Conservation (phyloP, 495 filamentous ascomycete species). For the Tuber calosporum region DNA sequence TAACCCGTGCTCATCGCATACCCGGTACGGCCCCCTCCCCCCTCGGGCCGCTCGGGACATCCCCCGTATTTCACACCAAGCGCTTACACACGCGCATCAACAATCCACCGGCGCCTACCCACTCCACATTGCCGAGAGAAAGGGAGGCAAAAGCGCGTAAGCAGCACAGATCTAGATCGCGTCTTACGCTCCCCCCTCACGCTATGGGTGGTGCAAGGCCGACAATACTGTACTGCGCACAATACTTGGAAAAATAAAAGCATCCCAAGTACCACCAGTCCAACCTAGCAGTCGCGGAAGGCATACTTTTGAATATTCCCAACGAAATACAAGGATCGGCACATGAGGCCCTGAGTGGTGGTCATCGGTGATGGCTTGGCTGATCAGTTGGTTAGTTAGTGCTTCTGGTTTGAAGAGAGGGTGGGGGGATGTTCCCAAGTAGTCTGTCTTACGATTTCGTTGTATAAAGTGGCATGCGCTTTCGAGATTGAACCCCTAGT, state of each 20-base stretch:
- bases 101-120: too few species aligned
- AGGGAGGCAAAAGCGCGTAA: background rate
- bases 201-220: background rate
- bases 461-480: background rate
- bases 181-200: background rate
- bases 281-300: background rate
- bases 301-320: background rate
- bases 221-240: background rate
- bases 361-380: background rate
- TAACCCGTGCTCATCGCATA: background rate
- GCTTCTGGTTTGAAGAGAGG: background rate
- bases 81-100: background rate
- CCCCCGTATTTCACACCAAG: background rate
- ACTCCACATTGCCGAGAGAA: background rate
- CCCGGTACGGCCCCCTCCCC: too few species aligned
- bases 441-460: background rate
- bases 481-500: background rate
- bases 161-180: background rate
- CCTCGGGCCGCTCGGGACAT: too few species aligned
- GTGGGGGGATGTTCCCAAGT: background rate
- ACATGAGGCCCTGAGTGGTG: background rate
- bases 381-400: background rate
- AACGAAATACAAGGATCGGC: background rate
- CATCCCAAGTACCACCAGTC: background rate
- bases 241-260: background rate